A percentile compares a stretch with the other conserved stretches of the same genome.
Evolutionary conservation across 257 asterid species (phyloP).

Genomic region (Solanum corneliomulleri): DNA sequence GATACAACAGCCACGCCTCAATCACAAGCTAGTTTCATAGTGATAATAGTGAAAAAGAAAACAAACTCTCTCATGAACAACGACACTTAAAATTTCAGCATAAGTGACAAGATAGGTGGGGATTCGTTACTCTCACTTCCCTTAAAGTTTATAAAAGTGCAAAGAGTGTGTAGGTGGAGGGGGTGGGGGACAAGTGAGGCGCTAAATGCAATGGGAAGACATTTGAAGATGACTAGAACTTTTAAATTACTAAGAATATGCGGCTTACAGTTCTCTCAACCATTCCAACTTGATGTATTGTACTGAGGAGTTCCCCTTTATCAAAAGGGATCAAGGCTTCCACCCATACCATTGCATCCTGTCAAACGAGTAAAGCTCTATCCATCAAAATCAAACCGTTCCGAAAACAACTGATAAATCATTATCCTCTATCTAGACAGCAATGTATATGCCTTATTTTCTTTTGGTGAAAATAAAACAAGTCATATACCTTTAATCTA

Average conservation of each 20-base stretch:
- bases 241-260: not conserved
- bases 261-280: conserved; percentile 68
- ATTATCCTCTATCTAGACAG: not conserved
- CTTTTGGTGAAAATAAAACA: not conserved
- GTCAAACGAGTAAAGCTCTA: conserved; percentile 1
- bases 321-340: conserved; percentile 95
- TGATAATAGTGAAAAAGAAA: not conserved
- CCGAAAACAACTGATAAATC: not conserved
- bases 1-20: not conserved
- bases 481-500: conserved; percentile 47
- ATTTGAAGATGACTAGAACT: not conserved
- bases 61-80: not conserved
- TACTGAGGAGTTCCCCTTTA: conserved; percentile 84
- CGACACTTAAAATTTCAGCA: not conserved
- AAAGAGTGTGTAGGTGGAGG: not conserved
- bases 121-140: not conserved
- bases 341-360: conserved; percentile 97
- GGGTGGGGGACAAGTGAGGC: not conserved
- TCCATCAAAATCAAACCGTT: not conserved
- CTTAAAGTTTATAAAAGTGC: not conserved
- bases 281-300: conserved; percentile 90
- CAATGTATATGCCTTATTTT: not conserved
- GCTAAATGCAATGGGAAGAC: not conserved
- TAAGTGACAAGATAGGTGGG: not conserved
- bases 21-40: not conserved